Evolutionary conservation across 2,329 filamentous ascomycete genomes (phyloP).

Genomic region (Fusarium sp.): DNA sequence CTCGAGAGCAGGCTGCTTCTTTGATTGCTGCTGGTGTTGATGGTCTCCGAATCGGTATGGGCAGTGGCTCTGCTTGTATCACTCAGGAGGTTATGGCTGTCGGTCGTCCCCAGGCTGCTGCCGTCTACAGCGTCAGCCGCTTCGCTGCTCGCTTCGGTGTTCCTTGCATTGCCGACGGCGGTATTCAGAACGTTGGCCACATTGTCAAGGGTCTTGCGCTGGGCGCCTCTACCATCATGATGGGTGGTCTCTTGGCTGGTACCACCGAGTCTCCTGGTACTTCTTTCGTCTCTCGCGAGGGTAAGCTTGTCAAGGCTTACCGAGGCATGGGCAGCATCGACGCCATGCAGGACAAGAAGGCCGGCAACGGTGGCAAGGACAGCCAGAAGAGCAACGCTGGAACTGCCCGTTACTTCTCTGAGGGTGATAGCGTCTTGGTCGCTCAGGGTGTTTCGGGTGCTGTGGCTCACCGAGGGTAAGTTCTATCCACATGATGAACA

Average conservation of each 20-base stretch:
- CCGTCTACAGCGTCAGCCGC: slow-evolving; percentile 88
- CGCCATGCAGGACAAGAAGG: slow-evolving; percentile 99
- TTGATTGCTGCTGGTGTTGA: slow-evolving; percentile 95
- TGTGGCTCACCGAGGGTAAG: slow-evolving; percentile 78
- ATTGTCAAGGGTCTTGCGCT: slow-evolving; percentile 98
- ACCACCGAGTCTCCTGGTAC: slow-evolving; percentile 97
- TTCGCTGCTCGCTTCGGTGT: slow-evolving; percentile 96
- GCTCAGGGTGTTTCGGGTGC: slow-evolving; percentile 95
- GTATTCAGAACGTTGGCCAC: slow-evolving; percentile 98
- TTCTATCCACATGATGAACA: slow-evolving; percentile 24
- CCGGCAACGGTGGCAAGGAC: slow-evolving; percentile 78
- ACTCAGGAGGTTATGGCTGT: slow-evolving; percentile 99
- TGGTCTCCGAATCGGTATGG: slow-evolving; percentile 98
- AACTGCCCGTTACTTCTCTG: slow-evolving; percentile 97
- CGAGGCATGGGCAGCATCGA: slow-evolving; percentile 99
- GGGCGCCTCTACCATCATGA: slow-evolving; percentile 97
- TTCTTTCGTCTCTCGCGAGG: slow-evolving; percentile 95
- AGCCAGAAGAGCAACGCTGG: slow-evolving; percentile 89
- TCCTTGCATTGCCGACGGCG: slow-evolving; percentile 97
- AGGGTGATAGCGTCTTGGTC: slow-evolving; percentile 93
- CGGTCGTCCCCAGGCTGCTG: slow-evolving; percentile 92
- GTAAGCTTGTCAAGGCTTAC: slow-evolving; percentile 99
- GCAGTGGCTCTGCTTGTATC: slow-evolving; percentile 96
- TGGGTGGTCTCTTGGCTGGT: slow-evolving; percentile 96
- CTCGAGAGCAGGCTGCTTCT: slow-evolving; percentile 91